Evolutionary conservation across 345 rosid species (phyloP), one percentile per base, ranked within the genome.

Genomic region (Brassica juncea): DNA sequence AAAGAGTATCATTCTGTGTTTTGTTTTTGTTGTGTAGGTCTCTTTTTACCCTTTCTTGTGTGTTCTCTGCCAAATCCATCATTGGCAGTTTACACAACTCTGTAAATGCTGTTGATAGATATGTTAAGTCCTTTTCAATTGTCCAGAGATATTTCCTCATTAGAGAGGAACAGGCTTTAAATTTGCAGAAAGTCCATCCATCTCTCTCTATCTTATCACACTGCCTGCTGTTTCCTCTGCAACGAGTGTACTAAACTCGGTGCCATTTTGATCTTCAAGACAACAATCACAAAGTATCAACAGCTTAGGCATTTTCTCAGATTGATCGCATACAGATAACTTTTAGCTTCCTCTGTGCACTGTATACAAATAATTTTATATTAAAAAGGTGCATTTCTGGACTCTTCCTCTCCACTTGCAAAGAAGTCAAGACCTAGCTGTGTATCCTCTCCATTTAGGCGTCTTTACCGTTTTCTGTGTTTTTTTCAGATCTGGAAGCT

Each of bases 61-160:
- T 73, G 55, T 58, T 16, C 59, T 60, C 74, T 44, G 69, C 69
- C 31, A 59, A 44, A 31, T 60, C 72, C 52, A 35, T 9, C 49
- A 19, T 57, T 5, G 62, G 68, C 68, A 30, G 73, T 9, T 65
- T 28, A 14, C 39, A 57, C 49, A 65, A 71, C 19, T 78, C 37
- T 55, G 72, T 78, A 78, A 66, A 65, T 78, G 57, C 61, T 16
- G 35, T 52, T 71, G 71, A 71, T 31, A 54, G 9, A 23, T 21
- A 21, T 1, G 1, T 21, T 21, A 21, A 21, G 23, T 21, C n/a
- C n/a, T n/a, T n/a, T n/a, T n/a, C n/a, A n/a, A n/a, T n/a, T n/a
- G n/a, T n/a, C n/a, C n/a, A n/a, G n/a, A n/a, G n/a, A n/a, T n/a
- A n/a, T n/a, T n/a, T n/a, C n/a, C n/a, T n/a, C n/a, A n/a, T n/a